phyloP scores from a whole-genome alignment of 2,329 filamentous ascomycete species.

The Colletotrichum spaethianum region DNA sequence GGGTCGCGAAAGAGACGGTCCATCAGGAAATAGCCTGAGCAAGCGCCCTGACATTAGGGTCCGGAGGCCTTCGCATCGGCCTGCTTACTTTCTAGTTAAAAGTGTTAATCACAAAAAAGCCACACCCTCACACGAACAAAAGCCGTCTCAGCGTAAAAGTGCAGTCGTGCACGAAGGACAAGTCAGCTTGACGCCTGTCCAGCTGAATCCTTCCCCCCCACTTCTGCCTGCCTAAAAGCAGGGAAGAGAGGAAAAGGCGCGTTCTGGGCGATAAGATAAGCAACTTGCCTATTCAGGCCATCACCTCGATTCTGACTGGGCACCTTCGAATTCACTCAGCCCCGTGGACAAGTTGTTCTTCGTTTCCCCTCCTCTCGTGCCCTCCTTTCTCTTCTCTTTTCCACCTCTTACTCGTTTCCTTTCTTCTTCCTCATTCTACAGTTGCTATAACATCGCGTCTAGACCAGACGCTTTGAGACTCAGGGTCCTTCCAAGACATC shows the following conservation, averaged over 20 bases:
- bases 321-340: conserved; percentile 15
- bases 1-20: neutral
- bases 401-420: neutral
- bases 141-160: too few species aligned
- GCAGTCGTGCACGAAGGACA: neutral
- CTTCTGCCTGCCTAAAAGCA: conserved; percentile 11
- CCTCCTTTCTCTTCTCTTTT: conserved; percentile 1
- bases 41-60: neutral
- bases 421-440: neutral
- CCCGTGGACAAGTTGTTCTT: neutral
- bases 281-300: conserved; percentile 40
- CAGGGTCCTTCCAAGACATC: conserved; percentile 36
- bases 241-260: conserved; percentile 1
- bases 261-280: conserved; percentile 35
- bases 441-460: neutral
- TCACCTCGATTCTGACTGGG: conserved; percentile 33
- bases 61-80: neutral
- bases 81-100: neutral
- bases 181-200: neutral
- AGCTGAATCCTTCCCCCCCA: neutral
- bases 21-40: neutral
- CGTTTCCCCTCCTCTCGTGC: conserved; percentile 1
- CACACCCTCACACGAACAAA: too few species aligned
- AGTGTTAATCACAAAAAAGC: too few species aligned
- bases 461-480: neutral